Percentiles rank a stretch among this genome's conserved stretches.
These are phyloP conservation scores for Solanum bulbocastanum DNA, from an alignment of 257 asterid genomes.

Conservation along the genomic window DNA sequence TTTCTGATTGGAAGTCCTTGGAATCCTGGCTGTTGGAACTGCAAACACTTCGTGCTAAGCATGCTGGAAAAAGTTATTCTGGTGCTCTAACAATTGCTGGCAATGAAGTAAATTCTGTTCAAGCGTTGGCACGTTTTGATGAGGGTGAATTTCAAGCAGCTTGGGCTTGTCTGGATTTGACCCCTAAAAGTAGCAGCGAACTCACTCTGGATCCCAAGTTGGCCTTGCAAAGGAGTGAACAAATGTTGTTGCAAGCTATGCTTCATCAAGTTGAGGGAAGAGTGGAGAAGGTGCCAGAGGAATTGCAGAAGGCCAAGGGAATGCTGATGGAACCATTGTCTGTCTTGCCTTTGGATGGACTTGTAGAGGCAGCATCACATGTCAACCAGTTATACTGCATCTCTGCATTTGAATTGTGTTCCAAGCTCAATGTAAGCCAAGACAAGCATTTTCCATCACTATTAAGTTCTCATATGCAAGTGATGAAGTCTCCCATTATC, in stretches of 20 bases:
- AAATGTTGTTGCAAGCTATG: slow-evolving; percentile 97
- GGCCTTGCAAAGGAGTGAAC: slow-evolving; percentile 97
- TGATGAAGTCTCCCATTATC: slow-evolving; percentile 55
- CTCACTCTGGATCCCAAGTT: slow-evolving; percentile 88
- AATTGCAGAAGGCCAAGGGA: slow-evolving; percentile 67
- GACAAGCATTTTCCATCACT: slow-evolving; percentile 35
- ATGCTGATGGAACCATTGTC: slow-evolving; percentile 80
- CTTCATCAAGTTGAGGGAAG: slow-evolving; percentile 73
- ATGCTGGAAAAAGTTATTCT: slow-evolving; percentile 77
- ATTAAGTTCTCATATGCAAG: slow-evolving; percentile 56
- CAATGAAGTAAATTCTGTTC: slow-evolving; percentile 80
- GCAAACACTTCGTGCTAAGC: slow-evolving; percentile 79
- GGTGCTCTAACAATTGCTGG: slow-evolving; percentile 98
- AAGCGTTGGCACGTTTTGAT: slow-evolving; percentile 90
- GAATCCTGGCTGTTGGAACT: slow-evolving; percentile 93
- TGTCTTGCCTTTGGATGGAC: slow-evolving; percentile 80
- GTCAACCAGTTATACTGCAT: slow-evolving; percentile 76
- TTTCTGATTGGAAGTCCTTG: slow-evolving; percentile 94
- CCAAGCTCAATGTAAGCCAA: slow-evolving; percentile 36
- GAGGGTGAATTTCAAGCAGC: slow-evolving; percentile 85
- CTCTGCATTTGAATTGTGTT: slow-evolving; percentile 67
- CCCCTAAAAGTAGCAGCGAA: slow-evolving; percentile 88
- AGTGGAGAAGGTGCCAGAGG: slow-evolving; percentile 64
- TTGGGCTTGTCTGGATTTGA: slow-evolving; percentile 94
- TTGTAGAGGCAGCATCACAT: slow-evolving; percentile 78